phyloP scores from a whole-genome alignment of 139 green algal species.

The Trebouxia sp. region DNA sequence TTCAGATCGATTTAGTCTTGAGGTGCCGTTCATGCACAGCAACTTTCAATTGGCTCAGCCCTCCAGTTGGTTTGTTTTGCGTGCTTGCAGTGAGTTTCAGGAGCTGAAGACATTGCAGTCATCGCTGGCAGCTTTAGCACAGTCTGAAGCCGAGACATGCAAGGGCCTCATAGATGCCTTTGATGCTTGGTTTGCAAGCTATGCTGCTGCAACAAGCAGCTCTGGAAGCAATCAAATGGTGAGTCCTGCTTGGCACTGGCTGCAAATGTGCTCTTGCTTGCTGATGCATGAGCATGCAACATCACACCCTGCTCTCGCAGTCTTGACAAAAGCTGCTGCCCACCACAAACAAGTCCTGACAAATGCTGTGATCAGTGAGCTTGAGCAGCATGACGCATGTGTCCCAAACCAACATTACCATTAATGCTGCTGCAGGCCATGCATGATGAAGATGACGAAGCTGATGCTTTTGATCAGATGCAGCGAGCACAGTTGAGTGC shows the following conservation, averaged over 20 bases:
- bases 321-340: too few relatives aligned
- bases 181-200: conserved; percentile 48
- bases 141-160: conserved; percentile 47
- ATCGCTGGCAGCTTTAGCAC: conserved; percentile 41
- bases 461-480: conserved; percentile 70
- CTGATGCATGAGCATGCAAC: too few relatives aligned
- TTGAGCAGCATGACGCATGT: too few relatives aligned
- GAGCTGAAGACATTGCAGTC: conserved; percentile 49
- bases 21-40: neutral
- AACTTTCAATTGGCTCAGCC: too few relatives aligned
- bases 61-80: too few relatives aligned
- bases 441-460: conserved; percentile 52
- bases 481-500: conserved; percentile 48
- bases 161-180: conserved; percentile 65
- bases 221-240: neutral
- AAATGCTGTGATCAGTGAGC: too few relatives aligned
- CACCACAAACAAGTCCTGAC: too few relatives aligned
- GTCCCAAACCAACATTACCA: too few relatives aligned
- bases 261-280: neutral
- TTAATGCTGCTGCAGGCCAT: conserved; percentile 37
- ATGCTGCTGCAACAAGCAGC: neutral
- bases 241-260: neutral
- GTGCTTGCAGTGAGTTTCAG: conserved; percentile 51
- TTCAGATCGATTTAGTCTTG: too few relatives aligned
- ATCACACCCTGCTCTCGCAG: too few relatives aligned